Evolutionary conservation across 1,139 yeast genomes (phyloP), one percentile per base, ranked within the genome.

Genomic region (Pichia norvegensis): DNA sequence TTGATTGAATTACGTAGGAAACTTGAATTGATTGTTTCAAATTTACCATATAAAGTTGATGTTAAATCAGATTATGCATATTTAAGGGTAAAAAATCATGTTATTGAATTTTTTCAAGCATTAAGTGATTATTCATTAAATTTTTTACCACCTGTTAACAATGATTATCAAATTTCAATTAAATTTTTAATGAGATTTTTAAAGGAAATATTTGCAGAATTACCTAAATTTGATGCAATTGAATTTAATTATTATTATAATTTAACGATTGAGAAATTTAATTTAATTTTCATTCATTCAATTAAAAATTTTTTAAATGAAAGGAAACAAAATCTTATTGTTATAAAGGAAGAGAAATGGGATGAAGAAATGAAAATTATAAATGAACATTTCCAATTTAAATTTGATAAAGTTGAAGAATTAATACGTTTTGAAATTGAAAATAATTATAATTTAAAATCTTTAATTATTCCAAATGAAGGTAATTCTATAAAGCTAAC

Each of bases 51-150:
- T 63, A 81, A 81, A 55, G 86, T 86, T 51, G 87, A 83, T 55
- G 68, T 72, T 20, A 71, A 74, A 43, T 79, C 85, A 44, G 97
- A 90, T 63, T 92, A 92, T 61, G 82, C 95, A n/a, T 92, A 82
- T 64, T 70, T 86, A 48, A 73, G 97, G 49, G 84, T 90, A 46
- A 82, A 86, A 58, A 80, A 87, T 1, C 67, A 70, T 48, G 73
- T 88, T 49, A 76, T 79, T 53, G 95, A 86, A 57, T 86, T 90
- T 58, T 73, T 87, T 52, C 74, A 77, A 55, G 81, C 94, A 41
- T 67, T 90, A 46, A 78, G 85, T 37, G 97, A 88, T 64, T 88
- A 82, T 61, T 79, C 87, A 8, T 70, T 85, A 52, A 81, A 78
- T 58, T 85, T 83, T 59, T 70, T 88, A 51, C 95, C 95, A 20